Evolutionary conservation across 805 yeast genomes (phyloP).

Genomic region (Lipomyces sp.): DNA sequence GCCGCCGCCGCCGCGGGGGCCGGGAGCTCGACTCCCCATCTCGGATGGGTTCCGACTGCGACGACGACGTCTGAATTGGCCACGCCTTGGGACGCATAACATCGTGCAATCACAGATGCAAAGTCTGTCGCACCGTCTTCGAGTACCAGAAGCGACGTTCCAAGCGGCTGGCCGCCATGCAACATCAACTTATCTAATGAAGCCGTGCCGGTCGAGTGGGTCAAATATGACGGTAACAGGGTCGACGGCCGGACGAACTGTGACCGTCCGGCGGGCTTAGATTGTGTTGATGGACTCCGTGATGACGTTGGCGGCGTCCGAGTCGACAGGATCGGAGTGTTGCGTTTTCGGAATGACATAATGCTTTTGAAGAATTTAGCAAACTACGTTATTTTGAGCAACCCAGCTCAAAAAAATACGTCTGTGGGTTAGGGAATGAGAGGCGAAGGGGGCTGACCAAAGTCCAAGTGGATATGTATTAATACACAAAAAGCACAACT

Average conservation of each 20-base stretch:
- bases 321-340: constrained; percentile 9
- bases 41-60: constrained; percentile 61
- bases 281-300: not conserved
- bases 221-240: constrained; percentile 69
- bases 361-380: not conserved
- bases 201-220: constrained; percentile 77
- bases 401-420: no score
- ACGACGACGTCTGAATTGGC: constrained; percentile 68
- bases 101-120: constrained; percentile 67
- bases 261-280: not conserved
- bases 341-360: constrained; percentile 31
- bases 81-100: constrained; percentile 78
- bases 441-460: no score
- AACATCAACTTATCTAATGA: constrained; percentile 75
- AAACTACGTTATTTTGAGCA: no score
- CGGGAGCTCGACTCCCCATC: constrained; percentile 74
- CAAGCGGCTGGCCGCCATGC: constrained; percentile 87
- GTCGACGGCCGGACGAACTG: constrained; percentile 54
- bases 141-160: constrained; percentile 69
- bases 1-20: constrained; percentile 53
- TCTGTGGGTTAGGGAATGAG: not conserved
- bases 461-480: not conserved
- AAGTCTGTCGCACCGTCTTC: constrained; percentile 91
- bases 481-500: not conserved
- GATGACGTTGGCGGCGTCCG: not conserved